Evolutionary conservation across 495 filamentous ascomycete genomes (phyloP), one percentile per base, ranked within the genome.

Genomic region (Pyrenula aspistea): DNA sequence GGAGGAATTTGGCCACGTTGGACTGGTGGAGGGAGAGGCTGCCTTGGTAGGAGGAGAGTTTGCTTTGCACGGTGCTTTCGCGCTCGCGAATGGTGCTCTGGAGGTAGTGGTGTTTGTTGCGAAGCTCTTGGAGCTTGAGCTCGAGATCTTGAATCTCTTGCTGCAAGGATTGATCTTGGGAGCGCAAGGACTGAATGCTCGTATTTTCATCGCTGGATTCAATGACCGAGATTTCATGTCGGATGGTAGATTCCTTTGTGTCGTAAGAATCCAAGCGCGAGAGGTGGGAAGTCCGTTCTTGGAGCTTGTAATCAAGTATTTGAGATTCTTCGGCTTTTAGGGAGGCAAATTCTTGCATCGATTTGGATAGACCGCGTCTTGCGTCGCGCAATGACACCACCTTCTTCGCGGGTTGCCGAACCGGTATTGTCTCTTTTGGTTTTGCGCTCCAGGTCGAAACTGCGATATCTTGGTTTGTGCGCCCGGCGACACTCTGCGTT

Each of bases 291-390:
- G 85, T 74, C 24, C 85, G 75, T 57, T 82, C 71, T 10, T 69
- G 65, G 19, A 86, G 63, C 20, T 88, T 82, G 1, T 66, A 61
- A 1, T 72, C 69, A 1, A 94, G 73, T 42, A 85, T 70, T 0
- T 76, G 76, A 25, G 77, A 73, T 68, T 96, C 88, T 52, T 89
- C 82, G 50, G 77, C 76, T 57, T 91, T 88, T 10, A 95, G 71
- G 56, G 75, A 77, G 15, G 88, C 78, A 25, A 96, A 70, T 56
- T 87, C 81, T 31, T 77, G 75, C 59, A 97, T 94, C 20, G 82
- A 82, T 55, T 70, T 73, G 2, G 85, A 74, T 11, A 97, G 83
- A 0, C 85, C 87, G 2, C 81, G 73, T 22, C 92, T 76, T 8
- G 91, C 89, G 54, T 77, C 78, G 25, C 75, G 74, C 22, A 95